phyloP scores from a whole-genome alignment of 2,329 filamentous ascomycete species.

The Colletotrichum ledebouriae region DNA sequence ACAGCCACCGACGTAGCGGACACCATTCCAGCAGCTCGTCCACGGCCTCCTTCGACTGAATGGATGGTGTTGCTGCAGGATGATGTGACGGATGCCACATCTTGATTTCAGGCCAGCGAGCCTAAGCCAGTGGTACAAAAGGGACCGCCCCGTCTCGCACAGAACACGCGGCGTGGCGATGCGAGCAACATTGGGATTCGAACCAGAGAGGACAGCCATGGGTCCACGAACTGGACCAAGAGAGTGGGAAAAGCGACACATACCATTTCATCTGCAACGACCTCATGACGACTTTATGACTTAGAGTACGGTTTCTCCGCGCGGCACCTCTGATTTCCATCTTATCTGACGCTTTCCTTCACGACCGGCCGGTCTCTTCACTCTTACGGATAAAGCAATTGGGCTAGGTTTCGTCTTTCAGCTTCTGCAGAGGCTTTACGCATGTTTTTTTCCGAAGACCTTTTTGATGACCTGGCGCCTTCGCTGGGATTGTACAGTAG shows the following conservation, averaged over 20 bases:
- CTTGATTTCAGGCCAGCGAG: conserved; percentile 8
- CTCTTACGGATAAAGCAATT: conserved; percentile 21
- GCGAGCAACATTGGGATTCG: neutral
- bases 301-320: conserved; percentile 42
- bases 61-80: conserved; percentile 25
- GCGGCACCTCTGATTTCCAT: conserved; percentile 39
- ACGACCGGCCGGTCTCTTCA: conserved; percentile 38
- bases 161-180: neutral
- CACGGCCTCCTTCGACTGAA: conserved; percentile 69
- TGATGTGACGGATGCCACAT: conserved; percentile 8
- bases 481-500: conserved; percentile 42
- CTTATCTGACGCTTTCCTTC: conserved; percentile 23
- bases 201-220: neutral
- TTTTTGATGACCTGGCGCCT: conserved; percentile 21
- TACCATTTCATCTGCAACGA: conserved; percentile 45
- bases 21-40: conserved; percentile 74
- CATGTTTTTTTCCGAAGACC: conserved; percentile 17
- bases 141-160: conserved; percentile 53
- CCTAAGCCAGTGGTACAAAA: conserved; percentile 45
- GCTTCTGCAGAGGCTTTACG: conserved; percentile 10
- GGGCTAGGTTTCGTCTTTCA: conserved; percentile 17
- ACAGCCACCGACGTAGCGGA: conserved; percentile 64
- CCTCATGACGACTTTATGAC: conserved; percentile 44
- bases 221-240: conserved; percentile 21
- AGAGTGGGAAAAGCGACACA: conserved; percentile 45